These are phyloP conservation scores for Hericium coralloides DNA, from an alignment of 768 basidiomycete genomes.

Conservation along the genomic window DNA sequence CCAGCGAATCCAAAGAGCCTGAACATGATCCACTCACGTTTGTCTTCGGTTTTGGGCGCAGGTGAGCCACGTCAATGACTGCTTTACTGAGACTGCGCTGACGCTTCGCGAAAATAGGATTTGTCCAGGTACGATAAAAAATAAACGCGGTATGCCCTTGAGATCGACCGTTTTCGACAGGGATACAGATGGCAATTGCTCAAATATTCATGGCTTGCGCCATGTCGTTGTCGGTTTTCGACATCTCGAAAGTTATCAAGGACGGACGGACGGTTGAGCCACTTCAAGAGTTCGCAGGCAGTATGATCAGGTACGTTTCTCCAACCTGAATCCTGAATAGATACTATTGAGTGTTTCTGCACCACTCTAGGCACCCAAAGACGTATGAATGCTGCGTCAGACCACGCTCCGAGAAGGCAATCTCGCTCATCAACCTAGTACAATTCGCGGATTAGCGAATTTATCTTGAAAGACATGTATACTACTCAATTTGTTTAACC, in stretches of 20 bases:
- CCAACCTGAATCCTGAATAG: not conserved
- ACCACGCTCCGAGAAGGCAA: not conserved
- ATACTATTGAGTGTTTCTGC: not conserved
- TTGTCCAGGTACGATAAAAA: too few relatives aligned
- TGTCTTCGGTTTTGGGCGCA: conserved; percentile 20
- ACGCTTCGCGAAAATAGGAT: not conserved
- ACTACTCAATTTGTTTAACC: too few relatives aligned
- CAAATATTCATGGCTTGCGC: conserved; percentile 12
- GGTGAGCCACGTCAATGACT: conserved; percentile 5
- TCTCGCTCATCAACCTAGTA: not conserved
- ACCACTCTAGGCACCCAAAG: not conserved
- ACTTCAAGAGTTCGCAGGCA: conserved; percentile 5
- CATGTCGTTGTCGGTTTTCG: conserved; percentile 12
- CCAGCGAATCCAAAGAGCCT: conserved; percentile 7
- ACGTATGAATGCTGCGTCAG: not conserved
- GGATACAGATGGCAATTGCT: conserved; percentile 11
- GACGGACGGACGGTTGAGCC: conserved; percentile 10
- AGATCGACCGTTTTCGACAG: conserved; percentile 10
- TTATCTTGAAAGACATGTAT: too few relatives aligned
- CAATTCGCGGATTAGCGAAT: too few relatives aligned
- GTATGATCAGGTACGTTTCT: conserved; percentile 7
- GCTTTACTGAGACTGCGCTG: not conserved
- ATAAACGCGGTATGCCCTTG: too few relatives aligned
- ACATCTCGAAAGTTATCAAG: conserved; percentile 10
- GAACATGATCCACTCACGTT: conserved; percentile 14